These are phyloP conservation scores for Aquilaria agallochum DNA, from an alignment of 441 rosid species.

Conservation along the genomic window DNA sequence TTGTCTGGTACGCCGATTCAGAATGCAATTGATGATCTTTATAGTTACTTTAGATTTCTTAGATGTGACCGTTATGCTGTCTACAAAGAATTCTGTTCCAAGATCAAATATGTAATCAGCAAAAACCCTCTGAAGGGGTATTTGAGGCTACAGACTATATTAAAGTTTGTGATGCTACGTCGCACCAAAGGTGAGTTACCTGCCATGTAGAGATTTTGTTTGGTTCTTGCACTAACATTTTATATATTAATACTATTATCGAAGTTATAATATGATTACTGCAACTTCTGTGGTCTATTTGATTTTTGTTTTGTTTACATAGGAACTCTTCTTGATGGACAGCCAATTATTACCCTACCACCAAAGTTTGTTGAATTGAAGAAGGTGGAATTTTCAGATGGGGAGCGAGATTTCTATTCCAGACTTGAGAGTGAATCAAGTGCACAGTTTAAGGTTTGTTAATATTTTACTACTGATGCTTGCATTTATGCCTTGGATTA, in stretches of 20 bases:
- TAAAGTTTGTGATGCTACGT: constrained; percentile 89
- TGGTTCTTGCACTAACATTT: background rate
- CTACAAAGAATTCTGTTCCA: constrained; percentile 52
- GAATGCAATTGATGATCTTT: constrained; percentile 89
- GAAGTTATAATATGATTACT: background rate
- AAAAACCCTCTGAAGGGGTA: constrained; percentile 61
- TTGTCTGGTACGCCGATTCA: constrained; percentile 96
- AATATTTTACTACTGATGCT: no score
- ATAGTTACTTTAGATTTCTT: constrained; percentile 93
- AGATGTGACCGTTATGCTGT: constrained; percentile 75
- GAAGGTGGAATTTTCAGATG: constrained; percentile 77
- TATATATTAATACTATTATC: background rate
- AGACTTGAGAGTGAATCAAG: constrained; percentile 76
- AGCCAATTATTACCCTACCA: constrained; percentile 75
- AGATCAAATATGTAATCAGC: constrained; percentile 63
- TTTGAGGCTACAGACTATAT: constrained; percentile 71
- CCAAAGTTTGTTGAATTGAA: constrained; percentile 65
- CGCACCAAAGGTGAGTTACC: constrained; percentile 79
- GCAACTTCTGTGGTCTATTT: no score
- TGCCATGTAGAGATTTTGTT: background rate
- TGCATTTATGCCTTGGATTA: no score
- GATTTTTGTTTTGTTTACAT: constrained; percentile 5
- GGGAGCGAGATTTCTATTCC: constrained; percentile 82
- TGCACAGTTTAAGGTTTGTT: constrained; percentile 69
- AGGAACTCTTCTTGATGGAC: constrained; percentile 82